A percentile compares a stretch with the other conserved stretches of the same genome.
phyloP scores from a whole-genome alignment of 2,329 filamentous ascomycete genomes.

The Ophiostoma ulmi region DNA sequence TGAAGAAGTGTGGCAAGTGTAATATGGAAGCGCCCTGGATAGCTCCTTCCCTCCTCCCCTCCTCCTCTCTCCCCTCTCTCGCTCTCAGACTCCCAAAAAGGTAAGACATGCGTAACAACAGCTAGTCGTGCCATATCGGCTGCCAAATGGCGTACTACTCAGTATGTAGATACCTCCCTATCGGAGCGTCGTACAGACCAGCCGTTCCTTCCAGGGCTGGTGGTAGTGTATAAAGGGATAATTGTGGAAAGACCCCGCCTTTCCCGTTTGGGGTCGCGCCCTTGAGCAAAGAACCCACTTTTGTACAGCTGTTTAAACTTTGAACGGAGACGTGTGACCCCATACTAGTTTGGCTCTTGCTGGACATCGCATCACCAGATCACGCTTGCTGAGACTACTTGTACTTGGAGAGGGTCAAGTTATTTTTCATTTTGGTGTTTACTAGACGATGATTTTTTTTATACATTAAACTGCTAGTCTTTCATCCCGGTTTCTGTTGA shows the following conservation, averaged over 20 bases:
- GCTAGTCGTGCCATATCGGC: slow-evolving; percentile 10
- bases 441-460: not conserved
- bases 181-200: not conserved
- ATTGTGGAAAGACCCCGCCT: slow-evolving; percentile 13
- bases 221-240: not conserved
- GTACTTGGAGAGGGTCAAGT: not conserved
- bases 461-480: not conserved
- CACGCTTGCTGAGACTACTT: not conserved
- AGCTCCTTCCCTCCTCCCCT: not conserved
- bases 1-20: not conserved
- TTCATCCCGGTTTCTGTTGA: not conserved
- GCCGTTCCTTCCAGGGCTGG: not conserved
- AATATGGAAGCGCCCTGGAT: not conserved
- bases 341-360: not conserved
- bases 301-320: not conserved
- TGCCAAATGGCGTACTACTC: slow-evolving; percentile 6
- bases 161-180: not conserved
- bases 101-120: slow-evolving; percentile 18
- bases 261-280: slow-evolving; percentile 4
- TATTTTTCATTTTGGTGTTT: not conserved
- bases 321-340: slow-evolving; percentile 7
- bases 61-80: not conserved
- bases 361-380: slow-evolving; percentile 11
- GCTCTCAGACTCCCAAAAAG: not conserved
- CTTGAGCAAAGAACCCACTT: not conserved